Evolutionary conservation across 495 filamentous ascomycete genomes (phyloP), one percentile per base, ranked within the genome.

Genomic region (Umbilicaria muhlenbergii): DNA sequence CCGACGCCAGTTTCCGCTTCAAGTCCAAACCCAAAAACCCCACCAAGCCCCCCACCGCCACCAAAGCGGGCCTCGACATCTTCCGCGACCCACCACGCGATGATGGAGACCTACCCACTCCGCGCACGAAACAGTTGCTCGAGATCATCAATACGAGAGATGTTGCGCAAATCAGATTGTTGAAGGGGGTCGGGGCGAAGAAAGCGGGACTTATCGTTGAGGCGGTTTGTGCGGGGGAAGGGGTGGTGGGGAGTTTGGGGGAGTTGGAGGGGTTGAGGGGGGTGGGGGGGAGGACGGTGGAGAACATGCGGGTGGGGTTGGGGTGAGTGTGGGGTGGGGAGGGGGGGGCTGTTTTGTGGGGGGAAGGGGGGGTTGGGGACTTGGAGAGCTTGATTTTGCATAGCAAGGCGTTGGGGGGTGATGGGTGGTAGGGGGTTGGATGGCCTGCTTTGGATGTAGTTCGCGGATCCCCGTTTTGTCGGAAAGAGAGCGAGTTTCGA

Each of bases 131-230:
- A 49, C 73, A 77, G 41, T 56, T 98, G 8, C 68, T 98, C 3
- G 69, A 74, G 12, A 82, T 95, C 52, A 78, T 98, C 60, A 98
- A 98, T 60, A 84, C 80, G 2, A 70, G 83, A 12, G 83, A 95
- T 48, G 60, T 86, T 6, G 67, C 62, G 28, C 69, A 70, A 54
- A 81, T 82, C 49, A 70, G 69, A 44, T 51, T 71, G 14, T 58
- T 96, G n/a, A 85, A 82, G 55, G 79, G 71, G 16, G 69, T 75
- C 8, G 71, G 71, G 7, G 60, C 57, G 24, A 75, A 74, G 41
- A 73, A 70, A 50, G 71, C 71, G 10, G 67, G 73, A 41, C 62
- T 63, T 2, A 71, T 75, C 37, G 62, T 73, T 11, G 62, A 70
- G 47, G 71, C 68, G 36, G 61, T 74, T 16, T 67, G 65, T 32